Evolutionary conservation across 2,329 filamentous ascomycete genomes (phyloP).

Genomic region (Diaporthe caulivora): DNA sequence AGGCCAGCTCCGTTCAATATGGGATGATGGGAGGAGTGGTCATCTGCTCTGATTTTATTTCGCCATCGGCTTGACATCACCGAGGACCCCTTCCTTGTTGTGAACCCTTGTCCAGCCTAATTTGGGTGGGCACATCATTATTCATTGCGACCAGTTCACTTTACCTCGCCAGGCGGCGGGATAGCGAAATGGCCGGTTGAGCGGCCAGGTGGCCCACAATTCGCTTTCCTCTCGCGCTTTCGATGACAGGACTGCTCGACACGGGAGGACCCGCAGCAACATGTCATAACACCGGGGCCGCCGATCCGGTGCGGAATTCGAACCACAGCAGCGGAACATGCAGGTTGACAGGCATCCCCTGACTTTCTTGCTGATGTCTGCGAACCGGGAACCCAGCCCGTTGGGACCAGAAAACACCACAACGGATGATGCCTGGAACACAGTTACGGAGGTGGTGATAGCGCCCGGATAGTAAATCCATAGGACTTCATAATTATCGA

Average conservation of each 20-base stretch:
- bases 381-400: no score
- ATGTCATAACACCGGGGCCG: slow-evolving; percentile 11
- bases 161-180: slow-evolving; percentile 7
- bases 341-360: slow-evolving; percentile 8
- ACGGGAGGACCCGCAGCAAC: slow-evolving; percentile 14
- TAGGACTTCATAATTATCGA: no score
- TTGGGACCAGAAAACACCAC: neutral
- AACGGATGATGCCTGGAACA: neutral
- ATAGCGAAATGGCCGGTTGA: slow-evolving; percentile 20
- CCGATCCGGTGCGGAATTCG: slow-evolving; percentile 10
- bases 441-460: neutral
- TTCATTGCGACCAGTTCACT: neutral
- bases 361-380: neutral
- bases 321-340: neutral
- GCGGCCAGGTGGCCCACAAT: slow-evolving; percentile 10
- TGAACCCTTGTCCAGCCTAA: neutral
- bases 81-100: neutral
- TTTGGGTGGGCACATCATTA: neutral
- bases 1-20: neutral
- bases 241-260: neutral
- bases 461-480: no score
- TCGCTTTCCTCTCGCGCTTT: slow-evolving; percentile 22
- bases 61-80: slow-evolving; percentile 3
- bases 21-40: no score
- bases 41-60: slow-evolving; percentile 5